These are phyloP conservation scores for Mallotus japonicus DNA, from an alignment of 441 rosid species.

Conservation along the genomic window DNA sequence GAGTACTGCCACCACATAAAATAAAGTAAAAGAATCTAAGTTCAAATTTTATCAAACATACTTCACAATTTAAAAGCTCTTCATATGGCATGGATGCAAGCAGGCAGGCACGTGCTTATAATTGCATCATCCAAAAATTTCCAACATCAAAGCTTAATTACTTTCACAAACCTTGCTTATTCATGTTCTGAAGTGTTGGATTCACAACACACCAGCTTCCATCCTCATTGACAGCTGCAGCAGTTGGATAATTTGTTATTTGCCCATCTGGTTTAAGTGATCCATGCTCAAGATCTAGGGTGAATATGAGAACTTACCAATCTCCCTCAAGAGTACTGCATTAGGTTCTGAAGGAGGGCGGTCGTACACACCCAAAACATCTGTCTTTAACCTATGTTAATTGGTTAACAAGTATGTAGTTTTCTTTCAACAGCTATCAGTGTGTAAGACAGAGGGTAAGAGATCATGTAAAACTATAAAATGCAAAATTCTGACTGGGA, in stretches of 20 bases:
- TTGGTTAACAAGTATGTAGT: slow-evolving; percentile 36
- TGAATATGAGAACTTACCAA: slow-evolving; percentile 46
- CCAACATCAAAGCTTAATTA: not conserved
- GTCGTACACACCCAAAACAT: slow-evolving; percentile 86
- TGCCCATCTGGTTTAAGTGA: not conserved
- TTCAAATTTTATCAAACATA: not conserved
- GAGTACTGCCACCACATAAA: not conserved
- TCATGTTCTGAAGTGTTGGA: slow-evolving; percentile 42
- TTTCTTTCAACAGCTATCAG: not conserved
- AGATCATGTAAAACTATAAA: too few species aligned
- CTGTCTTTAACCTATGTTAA: slow-evolving; percentile 60
- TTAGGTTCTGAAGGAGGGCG: slow-evolving; percentile 75
- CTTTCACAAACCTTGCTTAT: slow-evolving; percentile 51
- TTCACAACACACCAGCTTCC: slow-evolving; percentile 80
- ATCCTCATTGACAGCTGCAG: slow-evolving; percentile 72
- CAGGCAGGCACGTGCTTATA: too few species aligned
- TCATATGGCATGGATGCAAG: too few species aligned
- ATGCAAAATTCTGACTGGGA: not conserved
- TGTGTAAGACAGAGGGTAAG: too few species aligned
- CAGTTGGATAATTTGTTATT: slow-evolving; percentile 8
- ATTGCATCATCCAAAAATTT: not conserved
- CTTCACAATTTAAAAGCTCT: too few species aligned
- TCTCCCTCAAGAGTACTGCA: slow-evolving; percentile 81
- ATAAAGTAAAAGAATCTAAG: not conserved
- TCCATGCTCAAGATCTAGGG: not conserved